A percentile compares a stretch with the other conserved stretches of the same genome.
These are phyloP conservation scores for Capsicum chinense DNA, from an alignment of 257 asterid genomes.

Conservation along the genomic window DNA sequence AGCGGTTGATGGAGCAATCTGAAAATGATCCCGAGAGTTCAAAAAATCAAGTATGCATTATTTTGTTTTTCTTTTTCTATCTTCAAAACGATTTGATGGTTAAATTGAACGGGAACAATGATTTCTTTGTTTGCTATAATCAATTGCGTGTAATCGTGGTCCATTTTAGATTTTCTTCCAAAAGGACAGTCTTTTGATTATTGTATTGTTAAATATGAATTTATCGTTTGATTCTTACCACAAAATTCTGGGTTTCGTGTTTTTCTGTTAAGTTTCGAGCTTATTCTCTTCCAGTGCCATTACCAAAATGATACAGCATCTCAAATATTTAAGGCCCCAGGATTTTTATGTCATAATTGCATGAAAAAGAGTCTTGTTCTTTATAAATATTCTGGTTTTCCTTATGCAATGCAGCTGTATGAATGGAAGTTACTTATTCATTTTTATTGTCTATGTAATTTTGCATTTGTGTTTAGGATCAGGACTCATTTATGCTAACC, in stretches of 20 bases:
- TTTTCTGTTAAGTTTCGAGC: neutral
- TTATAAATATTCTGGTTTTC: neutral
- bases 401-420: neutral
- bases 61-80: slow-evolving; percentile 22
- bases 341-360: neutral
- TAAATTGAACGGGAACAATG: slow-evolving; percentile 7
- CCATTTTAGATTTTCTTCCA: neutral
- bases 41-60: slow-evolving; percentile 62
- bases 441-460: slow-evolving; percentile 3
- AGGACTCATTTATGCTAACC: slow-evolving; percentile 12
- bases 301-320: slow-evolving; percentile 19
- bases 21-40: slow-evolving; percentile 86
- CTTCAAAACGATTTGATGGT: neutral
- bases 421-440: slow-evolving; percentile 2
- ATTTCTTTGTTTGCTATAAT: neutral
- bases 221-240: neutral
- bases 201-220: neutral
- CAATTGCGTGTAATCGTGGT: neutral
- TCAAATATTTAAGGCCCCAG: slow-evolving; percentile 9
- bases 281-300: neutral
- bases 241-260: neutral
- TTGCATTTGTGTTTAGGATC: slow-evolving; percentile 4
- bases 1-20: slow-evolving; percentile 89
- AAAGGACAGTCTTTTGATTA: slow-evolving; percentile 6
- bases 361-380: neutral